A percentile compares a stretch with the other conserved stretches of the same genome.
Evolutionary conservation across 768 basidiomycete genomes (phyloP).

Genomic region (Russula virescens): DNA sequence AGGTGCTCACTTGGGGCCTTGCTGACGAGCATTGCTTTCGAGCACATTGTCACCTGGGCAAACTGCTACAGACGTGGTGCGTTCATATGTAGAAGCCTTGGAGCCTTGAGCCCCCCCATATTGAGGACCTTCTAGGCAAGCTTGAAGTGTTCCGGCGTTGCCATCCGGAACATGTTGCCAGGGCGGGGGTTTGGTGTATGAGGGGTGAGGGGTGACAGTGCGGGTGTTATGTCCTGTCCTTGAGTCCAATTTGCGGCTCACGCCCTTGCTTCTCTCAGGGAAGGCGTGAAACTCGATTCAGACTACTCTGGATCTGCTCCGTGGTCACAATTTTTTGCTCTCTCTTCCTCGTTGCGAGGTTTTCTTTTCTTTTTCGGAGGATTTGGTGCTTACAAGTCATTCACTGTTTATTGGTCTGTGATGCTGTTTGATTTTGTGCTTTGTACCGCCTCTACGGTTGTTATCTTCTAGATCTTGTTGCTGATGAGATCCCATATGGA

Average conservation of each 20-base stretch:
- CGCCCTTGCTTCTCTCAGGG: constrained; percentile 23
- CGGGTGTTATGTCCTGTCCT: constrained; percentile 35
- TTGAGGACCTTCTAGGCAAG: too few species aligned
- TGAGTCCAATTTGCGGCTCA: constrained; percentile 67
- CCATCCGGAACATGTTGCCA: neutral
- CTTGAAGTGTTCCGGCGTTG: neutral
- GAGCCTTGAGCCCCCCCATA: too few species aligned
- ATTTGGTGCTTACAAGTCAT: too few species aligned
- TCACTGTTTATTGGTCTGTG: too few species aligned
- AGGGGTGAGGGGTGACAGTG: constrained; percentile 21
- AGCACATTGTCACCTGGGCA: too few species aligned
- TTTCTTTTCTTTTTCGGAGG: neutral
- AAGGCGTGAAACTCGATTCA: constrained; percentile 54
- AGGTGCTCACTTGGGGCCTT: too few species aligned
- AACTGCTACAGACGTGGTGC: too few species aligned
- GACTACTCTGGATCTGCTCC: constrained; percentile 63
- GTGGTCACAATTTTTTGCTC: constrained; percentile 30
- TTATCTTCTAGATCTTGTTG: neutral
- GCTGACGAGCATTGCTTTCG: too few species aligned
- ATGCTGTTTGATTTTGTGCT: too few species aligned
- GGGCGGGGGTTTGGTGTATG: constrained; percentile 20
- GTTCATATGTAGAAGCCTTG: neutral
- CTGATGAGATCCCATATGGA: too few species aligned
- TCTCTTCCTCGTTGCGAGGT: constrained; percentile 28
- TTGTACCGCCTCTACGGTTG: too few species aligned